Evolutionary conservation across 2,329 filamentous ascomycete genomes (phyloP).

Genomic region (Microsporum ferrugineum): DNA sequence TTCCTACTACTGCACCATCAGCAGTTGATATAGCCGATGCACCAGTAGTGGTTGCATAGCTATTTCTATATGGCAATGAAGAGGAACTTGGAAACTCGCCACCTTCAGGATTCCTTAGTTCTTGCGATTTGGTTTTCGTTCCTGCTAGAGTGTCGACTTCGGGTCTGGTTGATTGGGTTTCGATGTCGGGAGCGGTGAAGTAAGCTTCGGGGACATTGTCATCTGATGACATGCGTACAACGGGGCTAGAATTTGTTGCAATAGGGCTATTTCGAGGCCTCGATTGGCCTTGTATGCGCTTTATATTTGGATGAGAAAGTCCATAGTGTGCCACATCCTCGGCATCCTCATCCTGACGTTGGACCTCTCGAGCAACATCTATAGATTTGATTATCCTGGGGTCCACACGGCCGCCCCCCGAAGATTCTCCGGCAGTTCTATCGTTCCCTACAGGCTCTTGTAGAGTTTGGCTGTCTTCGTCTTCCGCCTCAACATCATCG

Average conservation of each 20-base stretch:
- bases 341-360: background rate
- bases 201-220: conserved; percentile 7
- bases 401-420: background rate
- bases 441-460: background rate
- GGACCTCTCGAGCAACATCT: conserved; percentile 8
- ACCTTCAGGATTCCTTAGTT: background rate
- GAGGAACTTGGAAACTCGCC: background rate
- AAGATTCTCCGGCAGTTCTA: background rate
- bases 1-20: background rate
- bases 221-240: conserved; percentile 8
- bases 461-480: conserved; percentile 10
- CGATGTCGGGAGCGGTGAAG: conserved; percentile 7
- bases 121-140: background rate
- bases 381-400: conserved; percentile 9
- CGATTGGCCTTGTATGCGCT: background rate
- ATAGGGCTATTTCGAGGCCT: background rate
- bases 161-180: background rate
- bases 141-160: background rate
- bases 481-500: conserved; percentile 20
- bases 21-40: background rate
- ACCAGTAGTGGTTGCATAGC: background rate
- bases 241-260: background rate
- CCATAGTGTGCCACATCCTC: background rate
- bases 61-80: background rate
- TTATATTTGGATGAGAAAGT: background rate